These are phyloP conservation scores for Musa acuminata DNA, from an alignment of 176 grass and related monocot genomes.

Conservation along the genomic window DNA sequence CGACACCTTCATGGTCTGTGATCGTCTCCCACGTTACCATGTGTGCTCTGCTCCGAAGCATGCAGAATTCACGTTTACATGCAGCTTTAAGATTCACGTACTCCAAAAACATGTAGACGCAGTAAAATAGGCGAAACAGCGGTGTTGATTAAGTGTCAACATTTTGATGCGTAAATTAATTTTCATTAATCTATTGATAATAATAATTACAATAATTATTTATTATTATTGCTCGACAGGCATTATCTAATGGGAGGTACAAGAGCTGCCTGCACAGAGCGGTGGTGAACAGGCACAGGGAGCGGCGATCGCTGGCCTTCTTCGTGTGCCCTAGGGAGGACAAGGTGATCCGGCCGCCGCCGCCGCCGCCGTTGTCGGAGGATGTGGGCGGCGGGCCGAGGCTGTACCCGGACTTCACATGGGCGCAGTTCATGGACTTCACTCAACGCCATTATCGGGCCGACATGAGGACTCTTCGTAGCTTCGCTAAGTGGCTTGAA, in stretches of 20 bases:
- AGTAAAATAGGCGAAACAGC: too few species aligned
- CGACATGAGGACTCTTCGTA: conserved; percentile 64
- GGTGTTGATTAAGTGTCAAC: too few species aligned
- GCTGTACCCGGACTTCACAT: conserved; percentile 91
- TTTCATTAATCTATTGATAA: too few species aligned
- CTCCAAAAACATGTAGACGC: too few species aligned
- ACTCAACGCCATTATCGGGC: conserved; percentile 88
- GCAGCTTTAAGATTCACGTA: not conserved
- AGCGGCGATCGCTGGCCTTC: conserved; percentile 82
- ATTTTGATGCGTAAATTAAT: too few species aligned
- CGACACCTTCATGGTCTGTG: conserved; percentile 64
- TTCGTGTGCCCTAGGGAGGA: conserved; percentile 80
- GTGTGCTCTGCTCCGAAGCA: not conserved
- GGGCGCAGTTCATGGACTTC: conserved; percentile 76
- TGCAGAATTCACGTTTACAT: not conserved
- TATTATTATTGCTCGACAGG: conserved; percentile 23
- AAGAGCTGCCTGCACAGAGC: conserved; percentile 91
- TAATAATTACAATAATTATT: too few species aligned
- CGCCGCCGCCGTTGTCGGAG: not conserved
- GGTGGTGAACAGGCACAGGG: conserved; percentile 59
- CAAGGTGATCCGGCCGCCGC: conserved; percentile 62
- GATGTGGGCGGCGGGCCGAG: conserved; percentile 12
- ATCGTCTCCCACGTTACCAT: not conserved
- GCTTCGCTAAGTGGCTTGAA: conserved; percentile 48
- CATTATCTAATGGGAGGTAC: conserved; percentile 74